A percentile compares a stretch with the other conserved stretches of the same genome.
Conservation (phyloP, 345 rosid species). For the Linum trigynum region DNA sequence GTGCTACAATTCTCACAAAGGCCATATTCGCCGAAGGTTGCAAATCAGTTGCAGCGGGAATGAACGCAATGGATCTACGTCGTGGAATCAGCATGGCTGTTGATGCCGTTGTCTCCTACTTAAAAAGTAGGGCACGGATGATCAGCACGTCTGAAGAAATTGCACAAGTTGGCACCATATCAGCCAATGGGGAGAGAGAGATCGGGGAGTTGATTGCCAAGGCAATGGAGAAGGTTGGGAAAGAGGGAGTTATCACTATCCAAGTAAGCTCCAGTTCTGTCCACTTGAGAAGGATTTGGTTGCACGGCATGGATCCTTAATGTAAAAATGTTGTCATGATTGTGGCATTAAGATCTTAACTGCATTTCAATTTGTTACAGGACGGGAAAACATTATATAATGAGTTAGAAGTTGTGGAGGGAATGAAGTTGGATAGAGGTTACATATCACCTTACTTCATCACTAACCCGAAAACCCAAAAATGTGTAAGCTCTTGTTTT, state of each 20-base stretch:
- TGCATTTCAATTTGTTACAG: conserved; percentile 26
- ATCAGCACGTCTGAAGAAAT: conserved; percentile 97
- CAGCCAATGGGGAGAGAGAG: conserved; percentile 96
- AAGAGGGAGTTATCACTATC: conserved; percentile 96
- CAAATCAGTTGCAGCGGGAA: conserved; percentile 94
- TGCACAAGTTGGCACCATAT: conserved; percentile 98
- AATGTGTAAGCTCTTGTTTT: conserved; percentile 56
- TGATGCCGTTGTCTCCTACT: conserved; percentile 71
- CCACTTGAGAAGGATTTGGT: neutral
- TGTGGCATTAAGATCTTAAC: neutral
- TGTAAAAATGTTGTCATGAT: neutral
- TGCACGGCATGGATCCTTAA: neutral
- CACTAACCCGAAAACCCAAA: conserved; percentile 81
- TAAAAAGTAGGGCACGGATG: conserved; percentile 91
- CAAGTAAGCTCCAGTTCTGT: conserved; percentile 38
- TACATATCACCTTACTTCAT: conserved; percentile 93
- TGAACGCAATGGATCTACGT: conserved; percentile 92
- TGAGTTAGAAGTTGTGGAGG: conserved; percentile 96
- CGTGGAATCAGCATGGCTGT: conserved; percentile 94
- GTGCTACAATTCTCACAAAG: conserved; percentile 83
- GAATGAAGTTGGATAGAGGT: conserved; percentile 97
- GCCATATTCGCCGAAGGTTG: conserved; percentile 90
- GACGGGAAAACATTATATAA: conserved; percentile 89
- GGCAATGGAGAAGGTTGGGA: conserved; percentile 99
- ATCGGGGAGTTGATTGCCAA: conserved; percentile 97